Evolutionary conservation across 2,329 filamentous ascomycete genomes (phyloP), one percentile per base, ranked within the genome.

Genomic region (Daldinia sp.): DNA sequence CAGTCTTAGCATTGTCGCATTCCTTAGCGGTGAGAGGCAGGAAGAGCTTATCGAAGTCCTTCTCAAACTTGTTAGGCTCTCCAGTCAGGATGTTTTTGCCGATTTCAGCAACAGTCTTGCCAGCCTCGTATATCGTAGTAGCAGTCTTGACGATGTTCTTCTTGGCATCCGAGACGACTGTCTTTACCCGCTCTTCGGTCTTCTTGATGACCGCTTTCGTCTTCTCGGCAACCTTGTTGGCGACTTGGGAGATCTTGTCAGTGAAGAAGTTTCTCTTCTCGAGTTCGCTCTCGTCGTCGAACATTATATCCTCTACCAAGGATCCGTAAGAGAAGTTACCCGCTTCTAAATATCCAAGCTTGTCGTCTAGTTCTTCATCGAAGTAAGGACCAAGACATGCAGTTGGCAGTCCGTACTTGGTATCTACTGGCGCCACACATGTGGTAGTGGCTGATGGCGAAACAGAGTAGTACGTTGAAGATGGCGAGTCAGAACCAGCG

Each of bases 331-430:
- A 61, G 50, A 61, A 61, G 50, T 55, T 54, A 3, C 48, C 59
- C 3, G 13, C 59, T 26, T 54, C 50, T 46, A 61, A 26, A 7
- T 61, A 61, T 23, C 59, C 59, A 23, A 61, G 59, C 2, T 41
- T 39, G 6, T 55, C 59, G 20, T 61, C 59, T 9, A 61, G 18
- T 5, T 30, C 30, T 10, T 61, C 59, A 18, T 61, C 59, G 50
- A 61, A 61, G 50, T 61, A 61, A 61, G 59, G 58, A 6, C 58
- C 58, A 44, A 53, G 48, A 26, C 59, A 61, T 7, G 59, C 59
- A 13, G 59, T 61, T 18, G 59, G 59, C 12, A 61, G 59, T 9
- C 59, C 59, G 15, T 61, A 61, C 28, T 61, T 61, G 2, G 59
- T 61, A 55, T 61, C 59, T 5, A 37, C 59, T 2, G 59, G 59